phyloP scores from a whole-genome alignment of 2,329 filamentous ascomycete species.

The Sporothrix protearum region DNA sequence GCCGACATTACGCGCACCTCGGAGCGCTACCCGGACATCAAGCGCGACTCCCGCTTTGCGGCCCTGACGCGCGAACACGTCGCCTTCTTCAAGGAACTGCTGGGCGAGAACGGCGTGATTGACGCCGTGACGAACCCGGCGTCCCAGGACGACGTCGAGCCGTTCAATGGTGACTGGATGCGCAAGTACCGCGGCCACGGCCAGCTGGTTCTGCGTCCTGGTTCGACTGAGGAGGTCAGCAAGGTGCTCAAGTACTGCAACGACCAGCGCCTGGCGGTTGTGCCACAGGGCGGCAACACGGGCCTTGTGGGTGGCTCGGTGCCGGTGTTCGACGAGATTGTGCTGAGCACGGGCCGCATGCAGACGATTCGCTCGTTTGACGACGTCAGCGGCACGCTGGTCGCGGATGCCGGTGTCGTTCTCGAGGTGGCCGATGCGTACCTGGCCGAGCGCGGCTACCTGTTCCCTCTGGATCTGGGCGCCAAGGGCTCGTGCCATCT shows the following conservation, averaged over 20 bases:
- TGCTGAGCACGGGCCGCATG: constrained; percentile 87
- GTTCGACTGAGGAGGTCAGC: constrained; percentile 82
- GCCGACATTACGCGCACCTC: constrained; percentile 65
- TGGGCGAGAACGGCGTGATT: constrained; percentile 74
- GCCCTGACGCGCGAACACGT: constrained; percentile 76
- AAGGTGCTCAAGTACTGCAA: constrained; percentile 93
- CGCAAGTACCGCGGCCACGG: constrained; percentile 93
- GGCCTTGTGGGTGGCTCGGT: constrained; percentile 93
- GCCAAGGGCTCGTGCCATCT: constrained; percentile 97
- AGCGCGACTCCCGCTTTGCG: constrained; percentile 73
- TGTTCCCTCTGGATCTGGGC: constrained; percentile 95
- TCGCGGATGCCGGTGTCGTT: constrained; percentile 86
- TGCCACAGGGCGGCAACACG: constrained; percentile 95
- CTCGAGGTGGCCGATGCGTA: constrained; percentile 85
- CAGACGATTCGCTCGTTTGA: constrained; percentile 90
- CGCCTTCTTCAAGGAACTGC: constrained; percentile 72
- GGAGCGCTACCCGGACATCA: constrained; percentile 78
- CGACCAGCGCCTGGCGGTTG: constrained; percentile 83
- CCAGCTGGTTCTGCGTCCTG: constrained; percentile 80
- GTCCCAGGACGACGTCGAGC: constrained; percentile 72
- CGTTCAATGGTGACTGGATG: constrained; percentile 99
- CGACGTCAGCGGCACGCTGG: constrained; percentile 83
- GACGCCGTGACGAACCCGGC: constrained; percentile 74
- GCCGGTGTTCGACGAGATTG: constrained; percentile 97
- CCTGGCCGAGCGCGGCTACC: constrained; percentile 75